phyloP scores from a whole-genome alignment of 192 early-diverging fungal species.

The Backusella luteola region DNA sequence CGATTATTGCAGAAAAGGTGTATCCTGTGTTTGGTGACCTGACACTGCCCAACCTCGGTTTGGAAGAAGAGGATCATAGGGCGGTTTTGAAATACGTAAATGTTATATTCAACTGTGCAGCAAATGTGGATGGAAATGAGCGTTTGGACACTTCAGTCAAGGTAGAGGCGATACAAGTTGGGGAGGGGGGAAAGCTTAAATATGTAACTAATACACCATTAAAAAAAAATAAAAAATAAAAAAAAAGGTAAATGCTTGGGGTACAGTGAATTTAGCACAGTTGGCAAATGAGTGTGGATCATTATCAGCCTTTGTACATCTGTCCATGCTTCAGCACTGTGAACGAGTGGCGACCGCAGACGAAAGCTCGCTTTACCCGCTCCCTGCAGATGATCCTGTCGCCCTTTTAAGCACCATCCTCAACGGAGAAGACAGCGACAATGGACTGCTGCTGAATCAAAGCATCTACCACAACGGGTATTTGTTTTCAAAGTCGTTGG shows the following conservation, averaged over 20 bases:
- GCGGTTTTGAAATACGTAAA: slow-evolving; percentile 40
- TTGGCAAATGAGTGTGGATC: slow-evolving; percentile 31
- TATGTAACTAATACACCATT: background rate
- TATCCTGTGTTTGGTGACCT: slow-evolving; percentile 43
- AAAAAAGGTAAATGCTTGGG: slow-evolving; percentile 34
- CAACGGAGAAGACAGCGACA: background rate
- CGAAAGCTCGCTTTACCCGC: background rate
- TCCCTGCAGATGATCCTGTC: slow-evolving; percentile 18
- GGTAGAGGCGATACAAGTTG: slow-evolving; percentile 21
- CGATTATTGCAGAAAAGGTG: slow-evolving; percentile 39
- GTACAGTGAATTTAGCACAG: slow-evolving; percentile 24
- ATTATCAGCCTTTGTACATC: slow-evolving; percentile 28
- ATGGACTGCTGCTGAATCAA: background rate
- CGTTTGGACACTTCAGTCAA: slow-evolving; percentile 44
- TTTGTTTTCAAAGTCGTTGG: slow-evolving; percentile 45
- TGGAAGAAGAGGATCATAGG: slow-evolving; percentile 36
- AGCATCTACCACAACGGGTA: slow-evolving; percentile 42
- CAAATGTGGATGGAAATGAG: slow-evolving; percentile 44
- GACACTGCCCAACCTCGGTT: slow-evolving; percentile 31
- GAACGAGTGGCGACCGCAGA: background rate
- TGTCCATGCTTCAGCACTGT: slow-evolving; percentile 23
- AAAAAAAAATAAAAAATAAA: no score
- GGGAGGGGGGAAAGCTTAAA: no score
- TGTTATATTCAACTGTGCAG: slow-evolving; percentile 50
- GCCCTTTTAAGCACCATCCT: slow-evolving; percentile 11